These are phyloP conservation scores for Neolentinus lepideus DNA, from an alignment of 1,284 basidiomycete species.

Conservation along the genomic window DNA sequence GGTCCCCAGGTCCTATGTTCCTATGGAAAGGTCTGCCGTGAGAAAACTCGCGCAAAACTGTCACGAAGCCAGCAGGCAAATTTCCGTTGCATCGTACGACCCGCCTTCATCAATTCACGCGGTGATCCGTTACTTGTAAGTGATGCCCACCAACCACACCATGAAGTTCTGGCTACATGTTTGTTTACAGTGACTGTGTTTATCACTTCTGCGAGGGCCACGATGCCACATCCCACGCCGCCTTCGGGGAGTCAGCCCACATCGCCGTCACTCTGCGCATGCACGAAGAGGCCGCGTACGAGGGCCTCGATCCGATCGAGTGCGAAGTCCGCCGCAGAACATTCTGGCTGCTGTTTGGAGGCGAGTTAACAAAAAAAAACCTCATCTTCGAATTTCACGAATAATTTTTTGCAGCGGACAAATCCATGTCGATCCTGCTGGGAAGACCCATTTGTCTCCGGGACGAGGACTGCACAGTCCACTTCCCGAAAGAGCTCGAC, in stretches of 20 bases:
- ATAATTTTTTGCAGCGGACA: slow-evolving; percentile 51
- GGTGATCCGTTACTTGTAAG: slow-evolving; percentile 78
- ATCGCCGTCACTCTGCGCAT: slow-evolving; percentile 75
- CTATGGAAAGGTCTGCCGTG: slow-evolving; percentile 72
- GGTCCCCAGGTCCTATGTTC: slow-evolving; percentile 73
- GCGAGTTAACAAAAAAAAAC: slow-evolving; percentile 29
- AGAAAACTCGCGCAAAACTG: slow-evolving; percentile 72
- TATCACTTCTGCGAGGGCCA: slow-evolving; percentile 87
- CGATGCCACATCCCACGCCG: slow-evolving; percentile 78
- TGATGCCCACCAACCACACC: slow-evolving; percentile 12
- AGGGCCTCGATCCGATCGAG: slow-evolving; percentile 78
- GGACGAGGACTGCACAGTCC: slow-evolving; percentile 82
- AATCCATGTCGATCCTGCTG: slow-evolving; percentile 80
- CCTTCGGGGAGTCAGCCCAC: slow-evolving; percentile 77
- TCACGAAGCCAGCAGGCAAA: slow-evolving; percentile 74
- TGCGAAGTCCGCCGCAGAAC: slow-evolving; percentile 74
- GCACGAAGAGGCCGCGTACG: slow-evolving; percentile 78
- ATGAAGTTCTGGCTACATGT: slow-evolving; percentile 72
- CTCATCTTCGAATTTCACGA: background rate
- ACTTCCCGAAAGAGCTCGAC: slow-evolving; percentile 79
- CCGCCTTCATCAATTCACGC: slow-evolving; percentile 77
- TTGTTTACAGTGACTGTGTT: slow-evolving; percentile 52
- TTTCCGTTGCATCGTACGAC: slow-evolving; percentile 73
- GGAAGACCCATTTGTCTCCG: slow-evolving; percentile 76
- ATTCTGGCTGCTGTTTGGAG: slow-evolving; percentile 84